phyloP scores from a whole-genome alignment of 2,329 filamentous ascomycete species.

The Diplocarpon mali region DNA sequence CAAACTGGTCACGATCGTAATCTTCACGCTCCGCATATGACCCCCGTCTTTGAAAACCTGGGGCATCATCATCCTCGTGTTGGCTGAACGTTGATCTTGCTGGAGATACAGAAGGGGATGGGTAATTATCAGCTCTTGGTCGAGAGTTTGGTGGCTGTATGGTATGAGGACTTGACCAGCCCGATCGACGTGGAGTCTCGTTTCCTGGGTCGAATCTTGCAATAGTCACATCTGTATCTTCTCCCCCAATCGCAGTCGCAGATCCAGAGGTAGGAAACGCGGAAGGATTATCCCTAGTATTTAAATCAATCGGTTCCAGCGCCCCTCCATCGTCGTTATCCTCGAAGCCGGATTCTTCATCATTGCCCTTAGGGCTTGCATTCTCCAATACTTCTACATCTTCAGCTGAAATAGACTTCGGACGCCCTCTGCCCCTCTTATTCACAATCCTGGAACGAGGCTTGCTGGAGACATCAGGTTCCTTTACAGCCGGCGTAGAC shows the following conservation, averaged over 20 bases:
- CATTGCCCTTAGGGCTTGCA: constrained; percentile 3
- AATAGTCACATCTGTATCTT: constrained; percentile 17
- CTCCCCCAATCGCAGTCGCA: constrained; percentile 9
- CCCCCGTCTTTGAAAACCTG: background rate
- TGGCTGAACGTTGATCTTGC: constrained; percentile 6
- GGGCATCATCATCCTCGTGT: constrained; percentile 4
- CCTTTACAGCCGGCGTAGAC: constrained; percentile 10
- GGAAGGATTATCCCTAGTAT: constrained; percentile 7
- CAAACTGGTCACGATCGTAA: background rate
- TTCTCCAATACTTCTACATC: constrained; percentile 12
- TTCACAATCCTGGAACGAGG: constrained; percentile 5
- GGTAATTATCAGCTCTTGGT: constrained; percentile 3
- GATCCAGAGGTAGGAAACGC: constrained; percentile 18
- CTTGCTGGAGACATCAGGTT: constrained; percentile 4
- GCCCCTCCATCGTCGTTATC: constrained; percentile 2
- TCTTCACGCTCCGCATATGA: constrained; percentile 1
- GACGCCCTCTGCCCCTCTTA: constrained; percentile 18
- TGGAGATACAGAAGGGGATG: constrained; percentile 12
- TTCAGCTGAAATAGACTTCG: constrained; percentile 12
- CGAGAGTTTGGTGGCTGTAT: constrained; percentile 8
- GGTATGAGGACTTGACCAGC: constrained; percentile 22
- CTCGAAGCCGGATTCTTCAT: constrained; percentile 1
- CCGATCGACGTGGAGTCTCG: constrained; percentile 17
- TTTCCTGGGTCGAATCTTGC: constrained; percentile 21
- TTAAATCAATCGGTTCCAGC: constrained; percentile 6